Evolutionary conservation across 176 grass and related monocot species (phyloP).

Genomic region (Rhipidocladum racemiflorum): DNA sequence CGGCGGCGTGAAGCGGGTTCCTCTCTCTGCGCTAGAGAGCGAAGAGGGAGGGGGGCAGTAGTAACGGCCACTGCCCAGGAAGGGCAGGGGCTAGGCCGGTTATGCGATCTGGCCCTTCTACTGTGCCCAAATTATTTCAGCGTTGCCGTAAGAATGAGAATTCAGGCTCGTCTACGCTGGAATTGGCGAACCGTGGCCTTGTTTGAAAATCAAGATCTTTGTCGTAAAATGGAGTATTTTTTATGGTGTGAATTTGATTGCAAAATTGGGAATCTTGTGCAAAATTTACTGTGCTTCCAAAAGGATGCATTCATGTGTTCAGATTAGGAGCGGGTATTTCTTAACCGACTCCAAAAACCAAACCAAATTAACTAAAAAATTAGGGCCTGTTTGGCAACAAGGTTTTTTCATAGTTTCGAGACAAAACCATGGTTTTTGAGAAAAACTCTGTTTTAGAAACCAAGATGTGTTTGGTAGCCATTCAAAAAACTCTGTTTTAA

Average conservation of each 20-base stretch:
- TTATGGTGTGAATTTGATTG: background rate
- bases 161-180: background rate
- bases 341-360: too few species aligned
- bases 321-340: background rate
- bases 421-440: too few species aligned
- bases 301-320: background rate
- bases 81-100: background rate
- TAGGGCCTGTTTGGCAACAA: too few species aligned
- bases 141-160: too few species aligned
- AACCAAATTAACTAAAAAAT: too few species aligned
- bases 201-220: background rate
- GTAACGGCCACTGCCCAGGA: conserved; percentile 35
- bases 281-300: background rate
- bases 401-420: too few species aligned
- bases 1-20: background rate
- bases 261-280: background rate
- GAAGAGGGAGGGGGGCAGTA: background rate
- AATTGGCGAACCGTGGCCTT: background rate
- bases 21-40: background rate
- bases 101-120: background rate
- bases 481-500: too few species aligned
- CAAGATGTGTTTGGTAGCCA: too few species aligned
- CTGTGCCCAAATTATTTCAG: background rate
- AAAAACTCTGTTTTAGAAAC: too few species aligned
- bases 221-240: background rate